A percentile compares a stretch with the other conserved stretches of the same genome.
phyloP scores from a whole-genome alignment of 108 stramenopile genomes.

The Discostella stelligeroides region DNA sequence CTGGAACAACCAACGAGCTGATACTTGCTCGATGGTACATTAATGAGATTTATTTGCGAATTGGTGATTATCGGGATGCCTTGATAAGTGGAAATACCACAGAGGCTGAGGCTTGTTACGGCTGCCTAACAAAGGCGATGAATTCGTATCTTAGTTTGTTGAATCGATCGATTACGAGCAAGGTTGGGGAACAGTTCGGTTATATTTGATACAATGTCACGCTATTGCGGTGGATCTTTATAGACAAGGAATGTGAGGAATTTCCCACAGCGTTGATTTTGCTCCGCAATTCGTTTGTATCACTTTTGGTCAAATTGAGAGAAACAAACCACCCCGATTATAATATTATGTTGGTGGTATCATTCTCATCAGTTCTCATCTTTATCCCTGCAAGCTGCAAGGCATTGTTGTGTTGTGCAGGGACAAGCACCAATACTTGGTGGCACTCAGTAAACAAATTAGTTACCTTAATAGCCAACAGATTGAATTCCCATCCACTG shows the following conservation, averaged over 20 bases:
- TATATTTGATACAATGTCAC: conserved; percentile 11
- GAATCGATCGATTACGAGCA: conserved; percentile 73
- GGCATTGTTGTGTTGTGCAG: too few relatives aligned
- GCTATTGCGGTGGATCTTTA: background rate
- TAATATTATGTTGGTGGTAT: too few relatives aligned
- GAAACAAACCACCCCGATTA: too few relatives aligned
- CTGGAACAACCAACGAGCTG: conserved; percentile 78
- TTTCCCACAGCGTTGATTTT: too few relatives aligned
- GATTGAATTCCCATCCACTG: too few relatives aligned
- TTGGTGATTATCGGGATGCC: conserved; percentile 67
- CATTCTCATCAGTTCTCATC: too few relatives aligned
- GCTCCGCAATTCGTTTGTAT: too few relatives aligned
- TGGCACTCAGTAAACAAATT: too few relatives aligned
- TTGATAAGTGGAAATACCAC: conserved; percentile 35
- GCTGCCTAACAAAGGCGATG: conserved; percentile 51
- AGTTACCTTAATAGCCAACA: too few relatives aligned
- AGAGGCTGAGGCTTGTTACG: conserved; percentile 46
- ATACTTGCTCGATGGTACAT: conserved; percentile 83
- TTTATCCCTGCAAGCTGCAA: too few relatives aligned
- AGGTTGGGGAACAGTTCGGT: conserved; percentile 76
- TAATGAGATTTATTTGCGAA: conserved; percentile 70
- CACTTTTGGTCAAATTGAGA: too few relatives aligned
- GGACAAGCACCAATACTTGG: too few relatives aligned
- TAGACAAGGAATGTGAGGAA: background rate
- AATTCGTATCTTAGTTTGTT: conserved; percentile 71